Evolutionary conservation across 768 basidiomycete genomes (phyloP).

Genomic region (Trametes cingulata): DNA sequence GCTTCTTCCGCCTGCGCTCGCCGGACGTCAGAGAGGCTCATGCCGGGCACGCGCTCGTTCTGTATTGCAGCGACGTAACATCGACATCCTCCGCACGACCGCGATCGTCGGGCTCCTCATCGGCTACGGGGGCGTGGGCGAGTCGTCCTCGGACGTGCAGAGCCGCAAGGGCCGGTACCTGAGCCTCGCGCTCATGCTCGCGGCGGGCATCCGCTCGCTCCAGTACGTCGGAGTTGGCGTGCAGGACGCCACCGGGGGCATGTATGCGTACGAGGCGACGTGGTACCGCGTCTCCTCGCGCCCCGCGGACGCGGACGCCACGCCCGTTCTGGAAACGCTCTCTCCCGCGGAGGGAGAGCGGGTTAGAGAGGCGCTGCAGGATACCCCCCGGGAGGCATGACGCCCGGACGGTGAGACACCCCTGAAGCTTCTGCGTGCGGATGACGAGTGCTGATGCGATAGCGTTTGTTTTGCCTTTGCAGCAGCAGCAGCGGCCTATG

Average conservation of each 20-base stretch:
- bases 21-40: constrained; percentile 7
- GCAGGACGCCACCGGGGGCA: constrained; percentile 7
- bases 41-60: neutral
- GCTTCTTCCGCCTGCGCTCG: neutral
- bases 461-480: neutral
- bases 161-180: neutral
- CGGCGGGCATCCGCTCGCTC: constrained; percentile 10
- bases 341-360: constrained; percentile 11
- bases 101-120: constrained; percentile 17
- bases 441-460: neutral
- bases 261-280: constrained; percentile 9
- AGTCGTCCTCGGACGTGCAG: neutral
- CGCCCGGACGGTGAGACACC: neutral
- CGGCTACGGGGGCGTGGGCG: constrained; percentile 4
- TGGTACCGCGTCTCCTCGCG: constrained; percentile 18
- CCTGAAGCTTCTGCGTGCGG: neutral
- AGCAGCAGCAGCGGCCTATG: neutral
- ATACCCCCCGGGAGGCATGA: constrained; percentile 13
- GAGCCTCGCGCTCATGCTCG: constrained; percentile 10
- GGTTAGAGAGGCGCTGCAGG: constrained; percentile 11
- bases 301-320: constrained; percentile 3
- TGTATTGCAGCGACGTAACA: constrained; percentile 15
- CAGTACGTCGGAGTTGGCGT: constrained; percentile 16
- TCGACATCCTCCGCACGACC: constrained; percentile 15
- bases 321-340: constrained; percentile 13